These are phyloP conservation scores for Ramaria rubella DNA, from an alignment of 768 basidiomycete genomes.

Conservation along the genomic window DNA sequence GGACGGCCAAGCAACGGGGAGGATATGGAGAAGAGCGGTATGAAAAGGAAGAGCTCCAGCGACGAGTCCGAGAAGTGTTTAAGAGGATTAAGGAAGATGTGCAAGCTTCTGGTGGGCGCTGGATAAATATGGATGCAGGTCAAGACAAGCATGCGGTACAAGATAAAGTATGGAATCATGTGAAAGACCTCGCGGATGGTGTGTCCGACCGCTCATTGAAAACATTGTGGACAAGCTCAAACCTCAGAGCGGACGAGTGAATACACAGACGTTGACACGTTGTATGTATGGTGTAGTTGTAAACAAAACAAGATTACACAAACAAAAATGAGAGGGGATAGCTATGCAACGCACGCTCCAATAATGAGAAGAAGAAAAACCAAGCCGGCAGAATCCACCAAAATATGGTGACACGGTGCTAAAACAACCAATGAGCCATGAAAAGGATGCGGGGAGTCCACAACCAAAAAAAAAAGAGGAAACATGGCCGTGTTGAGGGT, in stretches of 20 bases:
- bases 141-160: constrained; percentile 42
- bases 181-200: constrained; percentile 38
- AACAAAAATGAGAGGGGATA: neutral
- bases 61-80: constrained; percentile 55
- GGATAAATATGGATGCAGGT: constrained; percentile 59
- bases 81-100: constrained; percentile 50
- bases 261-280: neutral
- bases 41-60: constrained; percentile 74
- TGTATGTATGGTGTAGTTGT: neutral
- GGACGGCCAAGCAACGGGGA: constrained; percentile 57
- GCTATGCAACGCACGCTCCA: constrained; percentile 7
- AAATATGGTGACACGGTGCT: neutral
- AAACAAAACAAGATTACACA: neutral
- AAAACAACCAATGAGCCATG: neutral
- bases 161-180: constrained; percentile 47
- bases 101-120: constrained; percentile 25
- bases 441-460: neutral
- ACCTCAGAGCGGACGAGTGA: neutral
- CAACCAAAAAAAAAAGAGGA: neutral
- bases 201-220: constrained; percentile 33
- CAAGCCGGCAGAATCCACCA: neutral
- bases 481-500: neutral
- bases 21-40: constrained; percentile 87
- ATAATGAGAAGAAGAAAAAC: neutral
- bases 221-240: constrained; percentile 41